Evolutionary conservation across 1,139 yeast species (phyloP).

Genomic region (Kodamaea derodonti): DNA sequence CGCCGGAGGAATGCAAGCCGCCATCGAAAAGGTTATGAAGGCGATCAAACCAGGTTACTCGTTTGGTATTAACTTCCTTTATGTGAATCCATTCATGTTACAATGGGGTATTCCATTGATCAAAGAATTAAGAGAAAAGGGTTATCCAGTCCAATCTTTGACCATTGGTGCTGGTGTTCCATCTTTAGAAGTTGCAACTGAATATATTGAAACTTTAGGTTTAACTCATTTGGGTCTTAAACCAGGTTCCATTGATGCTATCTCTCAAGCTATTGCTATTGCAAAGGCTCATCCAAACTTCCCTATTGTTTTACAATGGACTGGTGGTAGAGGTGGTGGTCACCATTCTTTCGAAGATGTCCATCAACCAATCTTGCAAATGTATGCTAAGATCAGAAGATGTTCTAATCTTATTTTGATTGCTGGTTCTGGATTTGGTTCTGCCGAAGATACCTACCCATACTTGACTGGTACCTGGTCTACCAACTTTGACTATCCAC

Average conservation of each 20-base stretch:
- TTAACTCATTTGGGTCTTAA: constrained; percentile 92
- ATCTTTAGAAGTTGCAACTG: constrained; percentile 93
- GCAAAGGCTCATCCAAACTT: constrained; percentile 94
- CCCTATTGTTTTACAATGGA: constrained; percentile 98
- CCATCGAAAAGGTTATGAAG: constrained; percentile 66
- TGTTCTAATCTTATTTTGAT: constrained; percentile 82
- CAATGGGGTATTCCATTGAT: constrained; percentile 99
- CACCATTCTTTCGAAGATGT: constrained; percentile 98
- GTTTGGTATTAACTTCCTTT: constrained; percentile 84
- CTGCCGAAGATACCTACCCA: constrained; percentile 94
- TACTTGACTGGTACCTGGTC: constrained; percentile 98
- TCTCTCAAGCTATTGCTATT: constrained; percentile 77
- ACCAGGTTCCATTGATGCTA: constrained; percentile 96
- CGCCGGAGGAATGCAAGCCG: constrained; percentile 65
- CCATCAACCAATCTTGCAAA: constrained; percentile 95
- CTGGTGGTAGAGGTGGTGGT: constrained; percentile 99
- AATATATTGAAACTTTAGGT: constrained; percentile 88
- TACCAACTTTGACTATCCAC: constrained; percentile 76
- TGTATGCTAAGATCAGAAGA: constrained; percentile 93
- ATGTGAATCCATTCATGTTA: constrained; percentile 95
- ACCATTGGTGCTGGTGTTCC: constrained; percentile 99
- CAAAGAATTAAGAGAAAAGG: constrained; percentile 80
- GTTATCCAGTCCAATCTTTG: constrained; percentile 93
- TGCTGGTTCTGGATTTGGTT: constrained; percentile 98
- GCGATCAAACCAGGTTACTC: constrained; percentile 81